Evolutionary conservation across 2,329 filamentous ascomycete species (phyloP), one percentile per base, ranked within the genome.

Genomic region (Thelonectria rubi): DNA sequence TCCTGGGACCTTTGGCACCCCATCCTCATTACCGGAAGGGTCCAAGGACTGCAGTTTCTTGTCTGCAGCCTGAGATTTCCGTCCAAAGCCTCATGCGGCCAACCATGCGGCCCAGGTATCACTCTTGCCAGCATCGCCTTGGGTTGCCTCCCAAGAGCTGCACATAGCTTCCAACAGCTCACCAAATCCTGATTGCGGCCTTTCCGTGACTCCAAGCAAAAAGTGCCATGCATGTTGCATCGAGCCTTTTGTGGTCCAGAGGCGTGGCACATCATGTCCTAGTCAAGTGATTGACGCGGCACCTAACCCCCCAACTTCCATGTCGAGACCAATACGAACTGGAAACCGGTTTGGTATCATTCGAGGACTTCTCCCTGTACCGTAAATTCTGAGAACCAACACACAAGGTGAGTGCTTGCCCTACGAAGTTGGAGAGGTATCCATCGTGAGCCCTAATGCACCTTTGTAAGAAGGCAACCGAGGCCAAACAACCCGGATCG

Each of bases 201-300:
- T 40, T 55, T 55, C 56, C 50, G 60, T 53, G 58, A 49, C 55
- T 60, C 51, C 51, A 61, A 37, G 50, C 53, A 70, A 58, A 45
- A 60, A 59, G 32, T 55, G 59, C 58, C 60, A 62, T 68, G 60
- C 65, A 58, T 62, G 52, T 45, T 52, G 34, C 60, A 58, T 58
- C 40, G 53, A 37, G 37, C 45, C 62, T 60, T 42, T 54, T n/a
- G 17, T 55, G 56, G 60, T 58, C 63, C 62, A 69, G 63, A n/a
- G 60, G 50, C 72, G 64, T 64, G 64, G 69, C 65, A 73, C 72
- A 74, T 74, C 54, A 61, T 49, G 60, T 64, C 64, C 54, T 59
- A 67, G 70, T 74, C 72, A 74, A 74, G 72, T 74, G 72, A 74
- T 69, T 72, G 60, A 54, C 64, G 60, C 59, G 64, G 60, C 58